Base-by-base conservation (phyloP, 768 basidiomycete genomes). In the Xerocomellus dryophilus region DNA sequence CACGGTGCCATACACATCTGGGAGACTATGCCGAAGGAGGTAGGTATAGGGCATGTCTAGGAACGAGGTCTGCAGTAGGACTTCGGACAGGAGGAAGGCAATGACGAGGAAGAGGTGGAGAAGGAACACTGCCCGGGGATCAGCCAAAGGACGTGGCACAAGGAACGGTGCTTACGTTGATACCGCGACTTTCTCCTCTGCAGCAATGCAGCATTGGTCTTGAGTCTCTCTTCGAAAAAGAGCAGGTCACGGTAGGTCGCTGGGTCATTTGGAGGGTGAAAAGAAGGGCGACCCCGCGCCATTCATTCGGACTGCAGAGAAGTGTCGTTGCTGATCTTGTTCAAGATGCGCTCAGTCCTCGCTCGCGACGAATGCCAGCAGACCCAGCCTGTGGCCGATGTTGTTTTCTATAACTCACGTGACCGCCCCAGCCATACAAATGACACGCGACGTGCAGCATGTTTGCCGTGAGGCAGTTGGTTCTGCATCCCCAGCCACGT, bases 201-300 rank as follows among this genome's bases (percentile, higher is more conserved):
- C 15, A 95, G 76, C 56, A 78, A 81, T n/a, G 86, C 81, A 6
- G 92, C 93, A 65, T 89, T 98, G 18, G 89, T 88, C 75, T 97
- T 97, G 54, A 99, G 82, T n/a, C 96, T 81, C 67, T 98, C 95
- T 73, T 99, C 96, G 56, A 98, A 98, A 42, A 93, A 75, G 21
- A 98, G 79, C 14, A 99, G 75, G 68, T 99, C 96, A 42, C 88
- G 77, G 70, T 88, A 92, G 2, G 93, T 94, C 12, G 86, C 78
- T 47, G 78, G 77, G 69, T 95, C 93, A 63, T 83, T 83, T 35
- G 85, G 73, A 0, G 92, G 90, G 57, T 78, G 67, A 64, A 77
- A 85, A 1, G 78, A 72, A 34, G 66, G 62, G 38, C 65, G 68
- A 44, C 66, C 60, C 25, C 62, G 64, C 45, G 62, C 64, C 66